Evolutionary conservation across 2,329 filamentous ascomycete genomes (phyloP), one percentile per base, ranked within the genome.

Genomic region (Fusarium subglutinans): DNA sequence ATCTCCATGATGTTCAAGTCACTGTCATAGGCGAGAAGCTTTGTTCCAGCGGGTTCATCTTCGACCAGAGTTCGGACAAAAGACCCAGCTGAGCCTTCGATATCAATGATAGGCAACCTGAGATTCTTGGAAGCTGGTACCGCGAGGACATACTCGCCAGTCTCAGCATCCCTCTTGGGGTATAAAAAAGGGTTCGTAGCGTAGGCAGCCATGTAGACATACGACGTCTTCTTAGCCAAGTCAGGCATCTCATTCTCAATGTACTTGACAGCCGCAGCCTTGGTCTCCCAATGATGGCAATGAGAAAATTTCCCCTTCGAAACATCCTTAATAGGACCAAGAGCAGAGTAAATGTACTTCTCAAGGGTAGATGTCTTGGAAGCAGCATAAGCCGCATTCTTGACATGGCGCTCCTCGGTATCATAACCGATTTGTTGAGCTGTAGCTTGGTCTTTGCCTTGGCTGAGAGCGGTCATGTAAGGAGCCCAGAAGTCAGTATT

Each of bases 401-500:
- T 85, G 0, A 88, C 88, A 60, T 90, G 86, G 20, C 80, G 79
- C 6, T 83, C 70, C 76, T 90, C 89, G 3, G 83, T 77, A 1
- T 86, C 81, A 58, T 84, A 86, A 1, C 83, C 84, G 41, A 82
- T 83, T 37, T 77, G 73, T 14, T 83, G 79, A 66, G 81, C 82
- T 0, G 79, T 80, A 10, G 81, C 77, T 13, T 73, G 61, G 3
- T 82, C 83, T 54, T 79, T 79, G 8, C 80, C 78, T 12, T 81
- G 78, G n/a, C 79, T 80, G 56, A 85, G 80, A 0, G 82, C 78
- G 5, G 80, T 75, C 63, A 80, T 80, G 71, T 86, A 87, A 6
- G 82, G 79, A 38, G 83, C 81, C 84, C 85, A 89, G 78, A 87
- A 90, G 66, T 89, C 84, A 0, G 87, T 89, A 48, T 87, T 85